phyloP scores from a whole-genome alignment of 169 alveolate genomes.

The Fabrea salina region DNA sequence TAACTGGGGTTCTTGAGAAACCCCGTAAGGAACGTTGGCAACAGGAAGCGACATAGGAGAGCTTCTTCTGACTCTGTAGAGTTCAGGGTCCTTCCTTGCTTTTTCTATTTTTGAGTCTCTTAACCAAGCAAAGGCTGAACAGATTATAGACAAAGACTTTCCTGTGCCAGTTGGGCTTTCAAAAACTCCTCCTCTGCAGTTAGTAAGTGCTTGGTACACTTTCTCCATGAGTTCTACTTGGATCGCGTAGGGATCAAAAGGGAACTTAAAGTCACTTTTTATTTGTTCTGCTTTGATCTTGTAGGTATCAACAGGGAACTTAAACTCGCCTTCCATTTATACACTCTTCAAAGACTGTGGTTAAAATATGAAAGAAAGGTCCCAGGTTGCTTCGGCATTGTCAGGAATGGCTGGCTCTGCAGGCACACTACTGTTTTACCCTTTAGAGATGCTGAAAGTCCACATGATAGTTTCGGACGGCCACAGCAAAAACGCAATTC shows the following conservation, averaged over 20 bases:
- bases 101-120: not conserved
- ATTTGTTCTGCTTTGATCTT: conserved; percentile 9
- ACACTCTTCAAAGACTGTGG: too few species aligned
- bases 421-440: not conserved
- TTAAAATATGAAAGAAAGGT: too few species aligned
- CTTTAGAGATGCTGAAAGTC: conserved; percentile 15
- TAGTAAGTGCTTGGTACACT: not conserved
- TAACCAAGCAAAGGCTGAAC: conserved; percentile 8
- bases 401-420: conserved; percentile 18
- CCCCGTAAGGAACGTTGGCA: too few species aligned
- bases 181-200: not conserved
- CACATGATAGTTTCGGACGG: not conserved
- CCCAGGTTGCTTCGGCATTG: not conserved
- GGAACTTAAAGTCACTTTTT: not conserved
- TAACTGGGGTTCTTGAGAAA: too few species aligned
- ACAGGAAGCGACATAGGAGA: too few species aligned
- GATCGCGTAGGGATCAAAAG: conserved; percentile 7
- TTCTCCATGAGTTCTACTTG: conserved; percentile 4
- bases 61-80: not conserved
- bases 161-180: conserved; percentile 41
- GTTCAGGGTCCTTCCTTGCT: not conserved
- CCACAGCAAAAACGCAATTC: not conserved
- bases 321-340: conserved; percentile 10
- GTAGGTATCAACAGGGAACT: conserved; percentile 19
- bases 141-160: not conserved